Evolutionary conservation across 306 rosid species (phyloP), one percentile per base, ranked within the genome.

Genomic region (Vicia faba): DNA sequence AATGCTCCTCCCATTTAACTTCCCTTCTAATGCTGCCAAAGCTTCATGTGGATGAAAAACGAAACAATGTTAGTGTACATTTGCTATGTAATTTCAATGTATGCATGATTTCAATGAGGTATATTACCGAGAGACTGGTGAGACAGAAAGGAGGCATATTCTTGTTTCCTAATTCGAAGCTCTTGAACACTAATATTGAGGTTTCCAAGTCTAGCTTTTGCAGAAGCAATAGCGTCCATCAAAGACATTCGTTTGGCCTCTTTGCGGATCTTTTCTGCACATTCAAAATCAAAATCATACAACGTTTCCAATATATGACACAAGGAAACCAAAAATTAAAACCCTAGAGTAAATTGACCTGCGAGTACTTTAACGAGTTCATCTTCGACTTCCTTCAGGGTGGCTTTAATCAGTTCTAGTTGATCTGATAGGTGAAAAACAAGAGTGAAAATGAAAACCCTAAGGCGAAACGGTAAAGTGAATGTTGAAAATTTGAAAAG

Each of bases 341-440:
- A 55, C 61, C 38, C 11, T 13, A 43, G 55, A 38, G 8, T 23
- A 44, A 56, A 28, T 4, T 16, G 20, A 87, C 97, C 96, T 73
- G 91, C 87, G n/a, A 87, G 74, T 46, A 95, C 86, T 82, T 83
- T 86, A 39, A 90, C 95, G 82, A 89, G 81, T 29, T 86, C 92
- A 81, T 86, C 97, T 74, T 93, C 99, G 0, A 87, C 84, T 66
- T 85, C 85, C 63, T 89, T 85, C 75, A 90, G 61, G 56, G 80
- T 82, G 51, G 61, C 82, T 83, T 86, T 90, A 20, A 64, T 44
- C 41, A 86, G 85, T 61, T 75, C 72, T 40, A 86, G 5, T 51
- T 86, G 79, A 25, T 77, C 98, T 89, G 71, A 6, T 1, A 64
- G 0, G 29, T 33, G 18, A 25, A 53, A 66, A 43, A 65, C 19